Base-by-base conservation (phyloP, 2,329 filamentous ascomycete species). In the Epichloe sp. region DNA sequence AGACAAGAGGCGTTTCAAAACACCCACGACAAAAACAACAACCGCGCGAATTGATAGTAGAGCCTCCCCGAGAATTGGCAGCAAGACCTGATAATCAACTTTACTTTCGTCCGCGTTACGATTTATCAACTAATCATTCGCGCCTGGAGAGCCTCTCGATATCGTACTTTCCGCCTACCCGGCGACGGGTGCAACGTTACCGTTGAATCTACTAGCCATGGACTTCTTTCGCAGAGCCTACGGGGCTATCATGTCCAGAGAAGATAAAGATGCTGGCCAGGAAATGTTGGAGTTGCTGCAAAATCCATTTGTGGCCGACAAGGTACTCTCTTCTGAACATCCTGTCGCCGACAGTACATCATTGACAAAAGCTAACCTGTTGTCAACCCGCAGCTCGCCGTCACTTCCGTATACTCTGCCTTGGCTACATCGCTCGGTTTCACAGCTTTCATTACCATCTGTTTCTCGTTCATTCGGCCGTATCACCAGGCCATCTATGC, bases 401-500 rank as follows among this genome's bases (percentile, higher is more conserved):
- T 55, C 43, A 59, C 59, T 31, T 85, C 89, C 43, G 76, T 96
- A 54, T 82, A 83, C 68, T 85, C 87, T 53, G 88, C 90, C 47
- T 71, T 97, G 44, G 86, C 75, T 56, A 88, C 86, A 21, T 95
- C 91, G 3, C 64, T 96, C 44, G 85, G 80, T 51, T 73, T 93
- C 62, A 88, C 88, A 8, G 62, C 78, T 55, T 74, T 82, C 58
- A 83, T 95, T 59, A 83, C 88, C 55, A 65, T 95, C 53, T 70
- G 82, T 57, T 98, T 97, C 75, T 95, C 88, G 55, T 73, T 96
- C 60, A 75, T 97, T 51, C 86, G 93, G 54, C 93, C 93, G 5
- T 89, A 90, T 68, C 91, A 97, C 67, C 85, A 84, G 51, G 79
- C 91, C 59, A 88, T 98, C 46, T 98, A 98, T 69, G 90, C 93